Evolutionary conservation across 192 early-diverging fungal species (phyloP).

Genomic region (Linnemannia exigua): DNA sequence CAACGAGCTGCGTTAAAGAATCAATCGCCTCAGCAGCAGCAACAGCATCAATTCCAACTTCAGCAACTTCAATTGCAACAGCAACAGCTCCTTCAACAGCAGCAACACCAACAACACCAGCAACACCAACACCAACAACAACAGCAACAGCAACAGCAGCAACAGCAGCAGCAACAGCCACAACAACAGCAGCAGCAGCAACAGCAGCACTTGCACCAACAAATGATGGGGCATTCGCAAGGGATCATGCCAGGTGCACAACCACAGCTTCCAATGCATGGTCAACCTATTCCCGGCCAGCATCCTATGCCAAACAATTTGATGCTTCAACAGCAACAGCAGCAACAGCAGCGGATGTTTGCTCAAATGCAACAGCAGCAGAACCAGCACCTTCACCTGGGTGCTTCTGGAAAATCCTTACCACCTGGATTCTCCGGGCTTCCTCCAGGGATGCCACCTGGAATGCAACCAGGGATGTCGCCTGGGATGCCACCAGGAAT

Average conservation of each 20-base stretch:
- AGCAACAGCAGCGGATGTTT: slow-evolving; percentile 27
- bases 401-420: slow-evolving; percentile 7
- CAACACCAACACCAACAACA: slow-evolving; percentile 27
- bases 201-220: slow-evolving; percentile 37
- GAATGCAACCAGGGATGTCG: neutral
- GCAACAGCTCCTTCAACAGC: slow-evolving; percentile 12
- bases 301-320: slow-evolving; percentile 38
- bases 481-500: slow-evolving; percentile 1
- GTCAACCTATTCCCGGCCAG: slow-evolving; percentile 8
- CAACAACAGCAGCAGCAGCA: slow-evolving; percentile 27
- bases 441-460: slow-evolving; percentile 13
- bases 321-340: slow-evolving; percentile 43
- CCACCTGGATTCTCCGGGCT: slow-evolving; percentile 18
- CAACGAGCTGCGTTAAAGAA: slow-evolving; percentile 20
- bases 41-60: slow-evolving; percentile 24
- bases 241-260: slow-evolving; percentile 23
- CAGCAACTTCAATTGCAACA: slow-evolving; percentile 26
- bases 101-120: slow-evolving; percentile 21
- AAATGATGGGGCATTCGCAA: slow-evolving; percentile 26
- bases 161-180: slow-evolving; percentile 26
- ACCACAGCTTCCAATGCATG: slow-evolving; percentile 15
- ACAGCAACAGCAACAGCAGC: slow-evolving; percentile 21
- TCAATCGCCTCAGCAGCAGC: slow-evolving; percentile 28
- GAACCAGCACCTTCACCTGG: slow-evolving; percentile 28
- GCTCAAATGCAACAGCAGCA: slow-evolving; percentile 33